Evolutionary conservation across 2,329 filamentous ascomycete species (phyloP).

Genomic region (Sporothrix curviconia): DNA sequence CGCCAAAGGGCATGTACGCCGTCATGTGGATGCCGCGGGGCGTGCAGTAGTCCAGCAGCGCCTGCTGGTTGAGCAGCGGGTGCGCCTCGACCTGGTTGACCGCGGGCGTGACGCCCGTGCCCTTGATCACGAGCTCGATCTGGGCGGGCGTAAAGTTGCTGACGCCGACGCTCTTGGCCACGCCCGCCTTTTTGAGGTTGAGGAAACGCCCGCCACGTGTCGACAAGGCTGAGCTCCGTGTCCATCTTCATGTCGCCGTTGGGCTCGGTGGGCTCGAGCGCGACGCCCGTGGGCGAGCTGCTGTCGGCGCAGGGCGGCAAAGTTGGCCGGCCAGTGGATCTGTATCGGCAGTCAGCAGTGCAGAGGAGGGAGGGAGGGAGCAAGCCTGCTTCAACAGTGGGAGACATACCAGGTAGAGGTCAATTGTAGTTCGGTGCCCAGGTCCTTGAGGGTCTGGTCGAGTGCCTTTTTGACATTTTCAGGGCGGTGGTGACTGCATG

Average conservation of each 20-base stretch:
- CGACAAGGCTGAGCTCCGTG: neutral
- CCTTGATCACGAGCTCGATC: conserved; percentile 50
- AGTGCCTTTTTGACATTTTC: neutral
- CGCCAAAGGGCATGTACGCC: conserved; percentile 55
- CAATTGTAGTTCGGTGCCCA: neutral
- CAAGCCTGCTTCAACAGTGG: neutral
- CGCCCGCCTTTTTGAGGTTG: neutral
- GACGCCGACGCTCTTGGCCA: neutral
- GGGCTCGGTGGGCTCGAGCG: neutral
- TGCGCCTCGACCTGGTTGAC: conserved; percentile 67
- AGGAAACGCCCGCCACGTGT: neutral
- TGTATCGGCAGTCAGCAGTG: neutral
- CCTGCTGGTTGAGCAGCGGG: conserved; percentile 54
- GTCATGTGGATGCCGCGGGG: conserved; percentile 59
- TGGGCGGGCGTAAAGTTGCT: conserved; percentile 12
- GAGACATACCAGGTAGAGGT: neutral
- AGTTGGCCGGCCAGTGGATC: neutral
- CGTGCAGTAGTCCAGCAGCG: conserved; percentile 54
- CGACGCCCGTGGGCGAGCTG: neutral
- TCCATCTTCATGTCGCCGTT: neutral
- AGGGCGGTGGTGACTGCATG: neutral
- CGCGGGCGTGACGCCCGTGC: conserved; percentile 50
- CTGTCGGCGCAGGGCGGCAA: neutral
- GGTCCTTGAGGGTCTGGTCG: neutral
- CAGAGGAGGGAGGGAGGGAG: too few species aligned